A percentile compares a stretch with the other conserved stretches of the same genome.
Conservation (phyloP, 331 rosid genomes). For the Rosa hybrid region DNA sequence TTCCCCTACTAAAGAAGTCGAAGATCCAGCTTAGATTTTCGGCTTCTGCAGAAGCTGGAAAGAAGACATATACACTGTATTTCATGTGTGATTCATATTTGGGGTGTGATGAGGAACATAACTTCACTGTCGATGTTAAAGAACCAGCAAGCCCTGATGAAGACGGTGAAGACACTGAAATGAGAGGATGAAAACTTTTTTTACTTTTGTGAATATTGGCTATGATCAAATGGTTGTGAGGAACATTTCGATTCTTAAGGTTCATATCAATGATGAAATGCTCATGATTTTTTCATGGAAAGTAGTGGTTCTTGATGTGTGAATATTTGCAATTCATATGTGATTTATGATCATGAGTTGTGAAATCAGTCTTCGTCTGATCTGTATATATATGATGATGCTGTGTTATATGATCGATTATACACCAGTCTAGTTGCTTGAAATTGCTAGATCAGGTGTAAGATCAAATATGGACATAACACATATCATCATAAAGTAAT, state of each 20-base stretch:
- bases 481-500: no score
- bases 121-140: slow-evolving; percentile 63
- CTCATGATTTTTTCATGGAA: neutral
- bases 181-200: neutral
- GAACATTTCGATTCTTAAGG: neutral
- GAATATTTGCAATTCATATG: neutral
- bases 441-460: no score
- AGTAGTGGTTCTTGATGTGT: neutral
- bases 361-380: no score
- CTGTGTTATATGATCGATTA: neutral
- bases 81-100: slow-evolving; percentile 94
- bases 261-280: neutral
- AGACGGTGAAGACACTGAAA: slow-evolving; percentile 40
- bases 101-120: slow-evolving; percentile 96
- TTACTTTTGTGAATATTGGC: neutral
- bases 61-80: slow-evolving; percentile 65
- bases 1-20: slow-evolving; percentile 68
- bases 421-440: no score
- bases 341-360: no score
- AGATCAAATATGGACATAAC: no score
- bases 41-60: slow-evolving; percentile 79
- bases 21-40: slow-evolving; percentile 75
- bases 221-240: neutral
- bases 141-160: slow-evolving; percentile 48
- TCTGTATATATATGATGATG: neutral